Evolutionary conservation across 306 rosid genomes (phyloP), one percentile per base, ranked within the genome.

Genomic region (Purshia tridentata): DNA sequence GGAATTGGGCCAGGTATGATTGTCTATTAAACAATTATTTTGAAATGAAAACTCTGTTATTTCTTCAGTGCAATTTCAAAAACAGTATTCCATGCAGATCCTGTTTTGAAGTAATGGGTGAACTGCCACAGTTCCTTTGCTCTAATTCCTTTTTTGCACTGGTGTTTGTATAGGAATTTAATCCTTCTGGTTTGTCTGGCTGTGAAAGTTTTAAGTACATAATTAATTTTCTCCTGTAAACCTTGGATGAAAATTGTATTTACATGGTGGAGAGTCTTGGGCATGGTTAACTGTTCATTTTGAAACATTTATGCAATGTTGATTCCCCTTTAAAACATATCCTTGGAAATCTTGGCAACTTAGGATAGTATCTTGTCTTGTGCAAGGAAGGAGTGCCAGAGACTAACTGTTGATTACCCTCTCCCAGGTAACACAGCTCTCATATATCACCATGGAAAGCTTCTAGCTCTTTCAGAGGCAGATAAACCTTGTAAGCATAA

Each of bases 401-500:
- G 81, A 70, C 73, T 75, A 74, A 80, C 39, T 18, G 69, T 59
- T n/a, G n/a, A n/a, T n/a, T n/a, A n/a, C n/a, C n/a, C n/a, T 73
- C 71, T 66, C 74, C 65, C 91, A 91, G 97, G 86, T 70, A 94
- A 94, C 75, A 94, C 96, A 1, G 99, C 99, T 78, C 90, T 94
- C 15, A 55, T 87, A 77, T 91, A 94, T 83, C 99, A 94, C 83
- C 94, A 94, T 69, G 89, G 91, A 77, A 91, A 89, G 72, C 95
- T 94, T 79, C 88, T 94, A 14, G 96, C 97, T 75, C 99, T 94
- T 74, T 84, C 88, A 6, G 99, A 94, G 86, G 93, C 50, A 57
- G 99, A 94, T 81, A 94, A 94, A 84, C 99, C 99, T 18, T 94
- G 99, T 94, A 80, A 85, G 96, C 75, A 45, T 63, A 49, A 16